Base-by-base conservation (phyloP, 768 basidiomycete genomes). In the Lanmaoa rubissima region DNA sequence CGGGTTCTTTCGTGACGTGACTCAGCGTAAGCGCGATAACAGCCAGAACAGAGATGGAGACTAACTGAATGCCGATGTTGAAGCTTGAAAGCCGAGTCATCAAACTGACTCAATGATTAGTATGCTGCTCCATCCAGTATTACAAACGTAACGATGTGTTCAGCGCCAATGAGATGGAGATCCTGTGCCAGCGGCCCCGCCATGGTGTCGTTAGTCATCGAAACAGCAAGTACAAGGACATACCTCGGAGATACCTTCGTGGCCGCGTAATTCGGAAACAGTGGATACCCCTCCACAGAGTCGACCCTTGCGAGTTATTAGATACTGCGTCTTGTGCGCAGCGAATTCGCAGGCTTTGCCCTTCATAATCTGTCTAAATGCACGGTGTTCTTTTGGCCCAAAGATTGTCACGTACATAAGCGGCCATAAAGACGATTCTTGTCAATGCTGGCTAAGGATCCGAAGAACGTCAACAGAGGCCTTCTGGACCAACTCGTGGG, bases 121-220 rank as follows among this genome's bases (percentile, higher is more conserved):
- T 17, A 14, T 24, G 19, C 41, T 9, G 24, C 16, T 28, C 51
- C 57, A 41, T 38, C 53, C 63, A 46, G 60, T 56, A 51, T 21
- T 16, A 36, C 55, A 11, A 55, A 61, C 54, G 54, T 53, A 60
- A 56, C 51, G 39, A 40, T 42, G 36, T 17, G 8, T 41, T 43
- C 53, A 44, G 59, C 57, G 57, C 60, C 41, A 61, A 63, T 65
- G 54, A 50, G 13, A 42, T 21, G 51, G n/a, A 11, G 11, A 48
- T 48, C 53, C 51, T 54, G 40, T 57, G 44, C 42, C 54, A 40
- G 34, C 57, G 66, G 59, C 7, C 52, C 65, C 65, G 65, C 54
- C 50, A 35, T 43, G 51, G 44, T 19, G 17, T 32, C 42, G 26
- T 55, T 43, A 41, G 58, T 61, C 65, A 55, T 44, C 44, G 26